Percentiles rank a stretch among this genome's conserved stretches.
Conservation (phyloP, 139 green algal species). For the Nannochloris sp. region DNA sequence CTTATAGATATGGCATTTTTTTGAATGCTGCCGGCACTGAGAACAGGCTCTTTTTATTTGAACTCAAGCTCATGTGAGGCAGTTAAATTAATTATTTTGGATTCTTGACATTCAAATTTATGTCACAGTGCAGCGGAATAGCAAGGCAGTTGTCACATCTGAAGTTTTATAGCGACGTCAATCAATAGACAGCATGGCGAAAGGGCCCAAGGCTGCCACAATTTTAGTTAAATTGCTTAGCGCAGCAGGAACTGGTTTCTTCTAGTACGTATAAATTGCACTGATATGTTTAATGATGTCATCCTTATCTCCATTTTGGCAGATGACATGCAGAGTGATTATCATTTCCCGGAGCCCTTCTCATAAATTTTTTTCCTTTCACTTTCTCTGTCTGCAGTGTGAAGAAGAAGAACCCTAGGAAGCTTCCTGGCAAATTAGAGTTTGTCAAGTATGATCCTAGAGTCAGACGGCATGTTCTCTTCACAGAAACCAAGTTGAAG, state of each 20-base stretch:
- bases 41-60: too few relatives aligned
- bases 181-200: slow-evolving; percentile 6
- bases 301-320: neutral
- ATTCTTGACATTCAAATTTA: too few relatives aligned
- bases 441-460: slow-evolving; percentile 76
- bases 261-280: slow-evolving; percentile 17
- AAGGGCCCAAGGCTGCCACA: slow-evolving; percentile 36
- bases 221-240: slow-evolving; percentile 70
- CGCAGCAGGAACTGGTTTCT: slow-evolving; percentile 69
- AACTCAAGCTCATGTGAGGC: too few relatives aligned
- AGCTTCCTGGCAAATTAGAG: slow-evolving; percentile 47
- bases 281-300: neutral
- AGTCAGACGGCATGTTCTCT: slow-evolving; percentile 67
- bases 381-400: slow-evolving; percentile 61
- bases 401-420: slow-evolving; percentile 68
- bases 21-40: too few relatives aligned
- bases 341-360: neutral
- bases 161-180: too few relatives aligned
- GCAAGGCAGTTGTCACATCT: too few relatives aligned
- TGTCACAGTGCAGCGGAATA: too few relatives aligned
- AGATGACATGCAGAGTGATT: neutral
- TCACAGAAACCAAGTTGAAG: slow-evolving; percentile 68
- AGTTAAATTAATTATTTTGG: too few relatives aligned
- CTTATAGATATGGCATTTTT: neutral
- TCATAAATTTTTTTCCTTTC: neutral